phyloP scores from a whole-genome alignment of 768 basidiomycete genomes.

The Multifurca ochricompacta region DNA sequence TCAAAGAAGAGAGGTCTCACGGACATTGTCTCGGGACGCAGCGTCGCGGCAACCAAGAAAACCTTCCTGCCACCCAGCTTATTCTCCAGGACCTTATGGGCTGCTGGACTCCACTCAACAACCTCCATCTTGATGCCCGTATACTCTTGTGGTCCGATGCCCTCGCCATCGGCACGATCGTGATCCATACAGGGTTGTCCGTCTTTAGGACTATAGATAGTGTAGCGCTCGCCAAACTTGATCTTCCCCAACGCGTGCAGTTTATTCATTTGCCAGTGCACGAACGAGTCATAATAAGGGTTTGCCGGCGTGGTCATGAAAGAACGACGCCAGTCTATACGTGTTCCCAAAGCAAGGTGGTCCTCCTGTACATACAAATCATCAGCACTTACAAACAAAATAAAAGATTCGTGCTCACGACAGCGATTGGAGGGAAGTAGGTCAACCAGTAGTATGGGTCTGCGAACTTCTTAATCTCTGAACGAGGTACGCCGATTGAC shows the following conservation, averaged over 20 bases:
- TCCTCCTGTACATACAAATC: constrained; percentile 43
- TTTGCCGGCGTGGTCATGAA: constrained; percentile 95
- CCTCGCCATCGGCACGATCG: constrained; percentile 93
- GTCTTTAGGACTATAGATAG: constrained; percentile 97
- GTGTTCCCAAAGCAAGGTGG: constrained; percentile 81
- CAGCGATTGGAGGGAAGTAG: constrained; percentile 95
- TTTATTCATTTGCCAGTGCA: constrained; percentile 97
- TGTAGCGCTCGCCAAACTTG: constrained; percentile 97
- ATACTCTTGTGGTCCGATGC: constrained; percentile 91
- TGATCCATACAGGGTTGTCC: constrained; percentile 99
- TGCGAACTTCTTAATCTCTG: constrained; percentile 93
- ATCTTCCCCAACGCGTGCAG: constrained; percentile 81
- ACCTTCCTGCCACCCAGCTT: constrained; percentile 76
- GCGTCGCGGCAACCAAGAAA: constrained; percentile 89
- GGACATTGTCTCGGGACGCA: constrained; percentile 95
- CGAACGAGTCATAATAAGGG: constrained; percentile 95
- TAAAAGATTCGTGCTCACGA: constrained; percentile 34
- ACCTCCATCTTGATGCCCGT: constrained; percentile 94
- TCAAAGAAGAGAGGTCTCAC: constrained; percentile 23
- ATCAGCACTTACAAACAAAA: background rate
- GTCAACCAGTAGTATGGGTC: constrained; percentile 91
- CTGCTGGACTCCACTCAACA: constrained; percentile 68
- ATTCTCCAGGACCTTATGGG: constrained; percentile 52
- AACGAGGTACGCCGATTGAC: constrained; percentile 79
- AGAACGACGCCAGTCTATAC: constrained; percentile 93